These are phyloP conservation scores for Lentinus brumalis DNA, from an alignment of 768 basidiomycete species.

Conservation along the genomic window DNA sequence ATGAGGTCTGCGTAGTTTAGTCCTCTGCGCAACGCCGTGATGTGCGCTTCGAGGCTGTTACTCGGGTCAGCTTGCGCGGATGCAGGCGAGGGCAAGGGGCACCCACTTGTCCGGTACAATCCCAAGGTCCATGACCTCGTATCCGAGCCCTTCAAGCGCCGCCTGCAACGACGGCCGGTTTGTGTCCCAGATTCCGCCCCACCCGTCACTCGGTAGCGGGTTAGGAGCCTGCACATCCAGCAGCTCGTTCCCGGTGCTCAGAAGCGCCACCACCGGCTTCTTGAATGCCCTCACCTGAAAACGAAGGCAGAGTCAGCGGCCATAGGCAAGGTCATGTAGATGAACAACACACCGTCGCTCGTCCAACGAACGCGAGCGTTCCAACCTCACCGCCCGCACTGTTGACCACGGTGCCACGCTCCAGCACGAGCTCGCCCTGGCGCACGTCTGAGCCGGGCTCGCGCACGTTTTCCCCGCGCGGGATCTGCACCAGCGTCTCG, in stretches of 20 bases:
- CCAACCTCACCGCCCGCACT: constrained; percentile 82
- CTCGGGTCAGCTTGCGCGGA: background rate
- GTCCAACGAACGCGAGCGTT: constrained; percentile 77
- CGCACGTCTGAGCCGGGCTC: constrained; percentile 72
- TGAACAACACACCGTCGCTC: constrained; percentile 53
- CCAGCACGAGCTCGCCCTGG: constrained; percentile 66
- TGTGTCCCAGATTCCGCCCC: constrained; percentile 83
- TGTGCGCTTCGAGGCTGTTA: constrained; percentile 57
- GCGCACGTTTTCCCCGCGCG: constrained; percentile 71
- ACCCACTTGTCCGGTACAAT: constrained; percentile 73
- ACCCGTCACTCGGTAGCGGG: constrained; percentile 39
- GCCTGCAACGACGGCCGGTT: constrained; percentile 81
- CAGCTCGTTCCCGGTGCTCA: constrained; percentile 89
- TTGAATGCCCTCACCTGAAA: constrained; percentile 65
- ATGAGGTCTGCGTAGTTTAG: constrained; percentile 70
- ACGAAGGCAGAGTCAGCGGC: background rate
- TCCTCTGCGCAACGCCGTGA: constrained; percentile 56
- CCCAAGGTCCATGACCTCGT: constrained; percentile 77
- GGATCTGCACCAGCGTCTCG: constrained; percentile 62
- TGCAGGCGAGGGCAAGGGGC: background rate
- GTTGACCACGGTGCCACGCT: constrained; percentile 59
- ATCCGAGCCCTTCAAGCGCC: constrained; percentile 71
- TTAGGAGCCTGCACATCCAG: constrained; percentile 54
- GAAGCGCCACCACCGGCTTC: constrained; percentile 75
- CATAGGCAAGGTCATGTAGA: background rate